Percentiles rank a stretch among this genome's conserved stretches.
These are phyloP conservation scores for Pyrenophora graminea DNA, from an alignment of 2,329 filamentous ascomycete genomes.

Conservation along the genomic window DNA sequence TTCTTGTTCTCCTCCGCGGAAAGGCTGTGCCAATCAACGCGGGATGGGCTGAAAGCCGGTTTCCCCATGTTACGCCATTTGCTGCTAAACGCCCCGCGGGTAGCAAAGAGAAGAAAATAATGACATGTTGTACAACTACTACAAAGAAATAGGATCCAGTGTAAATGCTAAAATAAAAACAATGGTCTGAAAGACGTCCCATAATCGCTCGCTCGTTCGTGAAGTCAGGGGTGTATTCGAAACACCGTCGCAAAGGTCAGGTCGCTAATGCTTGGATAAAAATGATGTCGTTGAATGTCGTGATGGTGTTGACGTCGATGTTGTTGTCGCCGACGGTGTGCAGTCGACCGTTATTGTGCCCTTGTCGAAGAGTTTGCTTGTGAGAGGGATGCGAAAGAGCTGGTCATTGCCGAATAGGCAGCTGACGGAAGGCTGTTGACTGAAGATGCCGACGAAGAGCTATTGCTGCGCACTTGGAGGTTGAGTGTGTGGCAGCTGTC, in stretches of 20 bases:
- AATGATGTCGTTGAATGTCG: conserved; percentile 22
- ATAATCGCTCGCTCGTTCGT: not conserved
- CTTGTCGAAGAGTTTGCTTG: conserved; percentile 32
- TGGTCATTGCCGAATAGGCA: conserved; percentile 48
- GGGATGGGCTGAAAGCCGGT: too few relatives aligned
- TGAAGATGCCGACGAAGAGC: conserved; percentile 39
- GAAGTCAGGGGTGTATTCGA: conserved; percentile 11
- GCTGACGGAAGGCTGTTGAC: conserved; percentile 27
- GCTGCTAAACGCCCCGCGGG: conserved; percentile 7
- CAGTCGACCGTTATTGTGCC: conserved; percentile 22
- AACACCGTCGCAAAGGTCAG: conserved; percentile 27
- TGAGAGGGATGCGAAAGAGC: conserved; percentile 47
- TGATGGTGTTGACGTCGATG: conserved; percentile 9
- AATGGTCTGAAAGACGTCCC: too few relatives aligned
- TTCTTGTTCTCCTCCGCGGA: not conserved
- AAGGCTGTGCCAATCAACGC: too few relatives aligned
- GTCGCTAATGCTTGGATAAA: conserved; percentile 17
- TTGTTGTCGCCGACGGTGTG: not conserved
- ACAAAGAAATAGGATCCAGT: conserved; percentile 5
- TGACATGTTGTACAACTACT: conserved; percentile 11
- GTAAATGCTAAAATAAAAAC: conserved; percentile 11
- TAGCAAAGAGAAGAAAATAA: not conserved
- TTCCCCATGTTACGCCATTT: too few relatives aligned
- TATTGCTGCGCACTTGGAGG: conserved; percentile 42
- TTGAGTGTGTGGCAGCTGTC: conserved; percentile 48